phyloP scores from a whole-genome alignment of 163 green algal species.

The Scenedesmus sp. region DNA sequence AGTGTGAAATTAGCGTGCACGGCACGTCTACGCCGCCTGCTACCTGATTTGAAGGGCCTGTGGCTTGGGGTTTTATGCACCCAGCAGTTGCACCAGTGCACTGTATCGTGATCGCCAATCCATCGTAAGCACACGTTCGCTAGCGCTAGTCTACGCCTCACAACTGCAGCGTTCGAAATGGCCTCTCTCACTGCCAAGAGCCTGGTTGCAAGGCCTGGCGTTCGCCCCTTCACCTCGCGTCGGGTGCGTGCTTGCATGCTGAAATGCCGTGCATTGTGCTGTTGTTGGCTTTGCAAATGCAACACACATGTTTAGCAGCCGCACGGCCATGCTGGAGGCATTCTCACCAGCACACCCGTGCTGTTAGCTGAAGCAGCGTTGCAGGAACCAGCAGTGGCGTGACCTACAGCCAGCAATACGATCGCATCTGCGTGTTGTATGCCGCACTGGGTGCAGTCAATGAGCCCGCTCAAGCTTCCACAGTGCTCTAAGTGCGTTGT shows the following conservation, averaged over 20 bases:
- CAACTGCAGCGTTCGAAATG: constrained; percentile 37
- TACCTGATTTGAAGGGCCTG: background rate
- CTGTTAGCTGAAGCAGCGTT: constrained; percentile 18
- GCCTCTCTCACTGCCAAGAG: constrained; percentile 31
- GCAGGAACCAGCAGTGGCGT: background rate
- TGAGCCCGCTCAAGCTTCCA: background rate
- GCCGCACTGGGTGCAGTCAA: background rate
- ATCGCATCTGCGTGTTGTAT: background rate
- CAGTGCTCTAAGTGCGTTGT: background rate
- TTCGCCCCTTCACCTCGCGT: constrained; percentile 21
- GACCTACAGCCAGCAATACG: background rate
- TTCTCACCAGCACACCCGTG: background rate
- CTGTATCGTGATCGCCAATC: background rate
- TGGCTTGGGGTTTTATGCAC: background rate
- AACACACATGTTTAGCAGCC: background rate
- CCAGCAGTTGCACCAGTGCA: background rate
- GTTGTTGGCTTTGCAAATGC: background rate
- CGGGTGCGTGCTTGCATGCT: constrained; percentile 18
- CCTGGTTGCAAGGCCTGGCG: constrained; percentile 27
- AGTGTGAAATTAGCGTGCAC: background rate
- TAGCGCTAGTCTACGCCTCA: background rate
- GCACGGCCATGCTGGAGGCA: background rate
- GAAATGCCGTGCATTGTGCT: background rate
- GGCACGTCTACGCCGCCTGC: background rate
- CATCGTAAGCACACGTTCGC: background rate